phyloP scores from a whole-genome alignment of 495 filamentous ascomycete species.

The Lepidopterella palustris region DNA sequence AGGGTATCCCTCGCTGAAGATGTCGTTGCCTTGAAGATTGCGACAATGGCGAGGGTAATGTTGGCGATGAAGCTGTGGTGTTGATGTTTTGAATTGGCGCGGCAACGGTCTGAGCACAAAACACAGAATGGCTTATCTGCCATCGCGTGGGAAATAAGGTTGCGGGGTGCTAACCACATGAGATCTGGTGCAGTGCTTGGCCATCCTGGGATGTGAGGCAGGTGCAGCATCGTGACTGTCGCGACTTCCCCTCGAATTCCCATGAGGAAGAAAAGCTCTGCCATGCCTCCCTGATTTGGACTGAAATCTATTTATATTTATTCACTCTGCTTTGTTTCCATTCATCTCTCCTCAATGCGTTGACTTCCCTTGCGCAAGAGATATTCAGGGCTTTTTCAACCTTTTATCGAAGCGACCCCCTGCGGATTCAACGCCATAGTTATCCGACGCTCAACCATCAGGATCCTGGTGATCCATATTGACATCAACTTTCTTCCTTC shows the following conservation, averaged over 20 bases:
- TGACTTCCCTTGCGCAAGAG: no score
- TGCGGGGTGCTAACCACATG: no score
- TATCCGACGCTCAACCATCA: not conserved
- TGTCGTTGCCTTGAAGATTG: no score
- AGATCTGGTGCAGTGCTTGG: no score
- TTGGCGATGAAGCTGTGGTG: conserved; percentile 12
- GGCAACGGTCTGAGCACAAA: no score
- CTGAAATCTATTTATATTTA: not conserved
- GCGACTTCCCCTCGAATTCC: not conserved
- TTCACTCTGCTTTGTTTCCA: not conserved
- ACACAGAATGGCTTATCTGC: no score
- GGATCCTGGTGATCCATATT: conserved; percentile 1
- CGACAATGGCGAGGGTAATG: no score
- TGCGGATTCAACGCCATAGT: not conserved
- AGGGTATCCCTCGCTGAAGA: no score
- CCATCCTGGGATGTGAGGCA: no score
- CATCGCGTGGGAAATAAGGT: no score
- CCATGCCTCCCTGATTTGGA: not conserved
- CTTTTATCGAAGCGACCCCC: not conserved
- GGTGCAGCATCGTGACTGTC: not conserved
- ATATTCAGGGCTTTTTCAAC: not conserved
- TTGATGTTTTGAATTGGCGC: conserved; percentile 16
- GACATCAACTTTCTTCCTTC: not conserved
- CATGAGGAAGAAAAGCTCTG: not conserved
- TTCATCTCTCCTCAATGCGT: not conserved